Evolutionary conservation across 495 filamentous ascomycete genomes (phyloP), one percentile per base, ranked within the genome.

Genomic region (Aspergillus sclerotioniger): DNA sequence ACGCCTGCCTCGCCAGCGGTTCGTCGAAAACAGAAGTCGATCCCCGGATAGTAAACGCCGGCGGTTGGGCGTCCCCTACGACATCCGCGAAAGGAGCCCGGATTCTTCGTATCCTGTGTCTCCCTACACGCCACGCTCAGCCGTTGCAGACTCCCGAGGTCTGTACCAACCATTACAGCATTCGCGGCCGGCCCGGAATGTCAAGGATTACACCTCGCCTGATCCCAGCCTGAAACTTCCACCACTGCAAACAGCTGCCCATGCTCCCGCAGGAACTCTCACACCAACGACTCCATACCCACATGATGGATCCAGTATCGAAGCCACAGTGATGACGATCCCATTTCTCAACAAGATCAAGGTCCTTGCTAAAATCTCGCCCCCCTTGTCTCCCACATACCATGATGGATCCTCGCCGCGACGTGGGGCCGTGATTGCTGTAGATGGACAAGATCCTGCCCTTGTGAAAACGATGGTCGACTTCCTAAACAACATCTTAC

Each of bases 351-450:
- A 84, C 63, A 93, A 92, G 65, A 83, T 89, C 71, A 85, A 83
- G 62, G 75, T 89, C 13, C 76, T 91, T 6, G 70, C 80, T n/a
- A 83, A 82, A 55, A 86, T 90, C 44, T 82, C 87, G 5, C 86
- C 87, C n/a, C 81, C 87, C 0, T 74, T 92, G 3, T 71, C 71
- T 59, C 25, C 77, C 64, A 12, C 72, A 21, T 75, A 72, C 58
- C 67, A 67, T 1, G 74, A 63, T 69, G 70, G 15, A n/a, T 76
- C 71, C 8, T 61, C 71, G 33, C 72, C 71, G 53, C 70, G 78
- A 21, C 82, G 92, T 41, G 92, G 95, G 0, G 82, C 90, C 1
- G 80, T 97, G 25, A 86, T 98, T 47, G 87, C 90, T 0, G 70
- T 98, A 20, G 94, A 98, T 67, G 91, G 92, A 13, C 73, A 87